A percentile compares a stretch with the other conserved stretches of the same genome.
These are phyloP conservation scores for Tylopilus plumbeoviolaceoides DNA, from an alignment of 768 basidiomycete genomes.

Conservation along the genomic window DNA sequence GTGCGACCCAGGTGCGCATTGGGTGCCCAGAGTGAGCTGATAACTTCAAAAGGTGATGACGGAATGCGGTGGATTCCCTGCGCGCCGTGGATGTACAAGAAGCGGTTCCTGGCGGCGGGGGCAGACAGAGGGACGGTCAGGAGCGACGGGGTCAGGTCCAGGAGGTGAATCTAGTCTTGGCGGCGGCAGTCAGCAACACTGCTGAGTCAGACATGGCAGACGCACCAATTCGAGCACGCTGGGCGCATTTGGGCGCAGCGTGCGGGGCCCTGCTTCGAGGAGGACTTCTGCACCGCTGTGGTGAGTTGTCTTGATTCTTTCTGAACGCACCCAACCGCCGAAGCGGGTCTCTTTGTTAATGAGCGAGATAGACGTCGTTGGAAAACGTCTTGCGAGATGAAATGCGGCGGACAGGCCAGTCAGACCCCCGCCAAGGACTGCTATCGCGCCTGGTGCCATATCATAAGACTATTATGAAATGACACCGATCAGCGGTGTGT, in stretches of 20 bases:
- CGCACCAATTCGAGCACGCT: conserved; percentile 74
- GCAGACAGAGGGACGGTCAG: conserved; percentile 64
- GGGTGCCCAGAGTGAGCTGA: conserved; percentile 31
- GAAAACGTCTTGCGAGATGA: conserved; percentile 66
- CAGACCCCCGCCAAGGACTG: conserved; percentile 76
- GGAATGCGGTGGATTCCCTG: conserved; percentile 54
- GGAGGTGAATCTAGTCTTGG: conserved; percentile 64
- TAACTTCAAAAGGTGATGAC: conserved; percentile 34
- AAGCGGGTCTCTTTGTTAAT: conserved; percentile 60
- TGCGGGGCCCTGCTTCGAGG: conserved; percentile 85
- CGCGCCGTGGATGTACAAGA: conserved; percentile 52
- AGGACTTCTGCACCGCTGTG: conserved; percentile 43
- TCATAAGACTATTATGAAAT: neutral
- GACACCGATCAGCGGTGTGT: neutral
- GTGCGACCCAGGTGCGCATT: conserved; percentile 35
- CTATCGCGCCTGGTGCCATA: conserved; percentile 39
- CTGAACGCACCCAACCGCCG: conserved; percentile 86
- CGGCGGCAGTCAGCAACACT: conserved; percentile 8
- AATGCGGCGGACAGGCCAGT: conserved; percentile 81
- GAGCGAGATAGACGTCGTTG: conserved; percentile 54
- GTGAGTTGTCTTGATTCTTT: conserved; percentile 38
- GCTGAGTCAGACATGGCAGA: conserved; percentile 8
- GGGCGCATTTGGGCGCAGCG: conserved; percentile 72
- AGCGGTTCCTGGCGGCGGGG: conserved; percentile 75
- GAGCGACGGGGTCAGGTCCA: conserved; percentile 56